Conservation (phyloP, 2,329 filamentous ascomycete genomes). For the Fusarium euwallaceae region DNA sequence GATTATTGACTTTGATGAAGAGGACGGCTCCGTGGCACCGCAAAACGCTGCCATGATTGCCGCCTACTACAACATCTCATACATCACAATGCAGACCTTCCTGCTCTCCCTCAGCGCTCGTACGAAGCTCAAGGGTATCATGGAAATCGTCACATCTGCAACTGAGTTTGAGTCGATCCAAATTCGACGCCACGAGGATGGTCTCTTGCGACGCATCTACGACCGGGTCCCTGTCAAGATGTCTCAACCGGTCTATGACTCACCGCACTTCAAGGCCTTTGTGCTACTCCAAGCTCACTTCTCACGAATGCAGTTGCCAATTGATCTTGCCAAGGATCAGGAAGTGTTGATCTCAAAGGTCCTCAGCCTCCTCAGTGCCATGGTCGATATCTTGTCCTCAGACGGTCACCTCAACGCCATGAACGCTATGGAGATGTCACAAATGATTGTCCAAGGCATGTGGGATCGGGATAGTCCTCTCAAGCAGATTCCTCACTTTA, state of each 20-base stretch:
- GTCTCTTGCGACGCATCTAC: slow-evolving; percentile 90
- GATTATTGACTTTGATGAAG: slow-evolving; percentile 95
- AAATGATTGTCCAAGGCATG: slow-evolving; percentile 99
- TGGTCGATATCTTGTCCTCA: slow-evolving; percentile 94
- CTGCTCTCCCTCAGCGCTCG: slow-evolving; percentile 87
- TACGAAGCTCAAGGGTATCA: slow-evolving; percentile 95
- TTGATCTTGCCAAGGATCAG: slow-evolving; percentile 96
- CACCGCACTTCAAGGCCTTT: slow-evolving; percentile 98
- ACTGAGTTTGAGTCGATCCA: slow-evolving; percentile 97
- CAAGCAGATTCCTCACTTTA: slow-evolving; percentile 98
- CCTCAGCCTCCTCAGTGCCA: slow-evolving; percentile 88
- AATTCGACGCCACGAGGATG: slow-evolving; percentile 92
- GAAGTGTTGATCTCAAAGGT: slow-evolving; percentile 88
- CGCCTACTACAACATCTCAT: slow-evolving; percentile 99
- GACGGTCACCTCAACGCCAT: slow-evolving; percentile 97
- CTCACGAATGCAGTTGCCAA: slow-evolving; percentile 94
- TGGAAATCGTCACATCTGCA: slow-evolving; percentile 97
- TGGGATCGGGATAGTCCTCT: slow-evolving; percentile 98
- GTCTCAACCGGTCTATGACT: slow-evolving; percentile 86
- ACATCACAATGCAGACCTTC: slow-evolving; percentile 99
- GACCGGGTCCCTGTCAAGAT: slow-evolving; percentile 96
- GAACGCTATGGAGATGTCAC: slow-evolving; percentile 98
- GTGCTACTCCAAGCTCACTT: slow-evolving; percentile 98
- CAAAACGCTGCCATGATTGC: slow-evolving; percentile 98
- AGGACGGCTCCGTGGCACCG: slow-evolving; percentile 89